Base-by-base conservation (phyloP, 768 basidiomycete species). In the Lactifluus echinatus region DNA sequence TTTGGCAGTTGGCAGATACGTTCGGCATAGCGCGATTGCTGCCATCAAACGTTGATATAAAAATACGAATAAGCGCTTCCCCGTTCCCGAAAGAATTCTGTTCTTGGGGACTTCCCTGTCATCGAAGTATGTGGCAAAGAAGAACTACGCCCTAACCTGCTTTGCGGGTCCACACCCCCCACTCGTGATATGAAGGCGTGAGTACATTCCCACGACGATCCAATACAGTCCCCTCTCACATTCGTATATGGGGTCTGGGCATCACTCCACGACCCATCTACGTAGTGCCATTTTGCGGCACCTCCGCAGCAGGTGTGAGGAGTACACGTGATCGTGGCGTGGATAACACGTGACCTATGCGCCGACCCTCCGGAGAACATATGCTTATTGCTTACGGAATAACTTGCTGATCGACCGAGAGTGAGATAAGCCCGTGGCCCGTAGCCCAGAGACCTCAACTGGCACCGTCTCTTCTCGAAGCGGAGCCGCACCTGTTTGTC, bases 61-160 rank as follows among this genome's bases (percentile, higher is more conserved):
- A n/a, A n/a, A n/a, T n/a, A n/a, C n/a, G n/a, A n/a, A n/a, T n/a
- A 8, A 19, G 40, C 40, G 40, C 40, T 40, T 40, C 39, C 8
- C 23, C 10, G 8, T 42, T 47, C 40, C 45, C 56, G 40, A 21
- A 58, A 42, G 51, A 48, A 40, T 52, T 57, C 56, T 24, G 36
- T 46, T 42, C 29, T n/a, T n/a, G n/a, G 21, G 24, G 10, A 23
- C 40, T 26, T 33, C 45, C 14, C 36, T 53, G 43, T 57, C 44
- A 47, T 36, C 12, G 6, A 36, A 48, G 40, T 29, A 46, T 28
- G 44, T 28, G 14, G 31, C 29, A 23, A 8, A 39, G 42, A 31
- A n/a, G n/a, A n/a, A n/a, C n/a, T n/a, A n/a, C n/a, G n/a, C n/a
- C n/a, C 31, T 31, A 31, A 31, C 31, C 10, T 31, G 10, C 31